Evolutionary conservation across 768 basidiomycete species (phyloP), one percentile per base, ranked within the genome.

Genomic region (Asterophora lycoperdoides): DNA sequence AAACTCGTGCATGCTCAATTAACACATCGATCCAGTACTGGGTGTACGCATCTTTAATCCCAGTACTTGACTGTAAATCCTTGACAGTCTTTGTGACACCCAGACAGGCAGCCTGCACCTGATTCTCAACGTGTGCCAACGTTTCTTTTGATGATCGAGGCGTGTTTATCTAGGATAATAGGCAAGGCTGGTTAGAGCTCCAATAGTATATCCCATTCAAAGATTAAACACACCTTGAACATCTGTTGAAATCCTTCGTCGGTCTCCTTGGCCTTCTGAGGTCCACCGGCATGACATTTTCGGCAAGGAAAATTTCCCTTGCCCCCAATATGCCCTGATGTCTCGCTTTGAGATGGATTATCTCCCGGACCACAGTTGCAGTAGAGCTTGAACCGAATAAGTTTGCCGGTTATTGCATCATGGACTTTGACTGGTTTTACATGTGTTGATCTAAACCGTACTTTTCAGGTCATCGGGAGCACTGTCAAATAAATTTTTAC

Each of bases 281-380:
- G 56, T 0, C 74, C 69, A 1, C 76, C 70, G 14, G 64, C 61
- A 34, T 60, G 1, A 37, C 74, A 77, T 55, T 69, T 72, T 1
- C 66, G 56, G 44, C 76, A 79, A 5, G 60, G 64, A 9, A 60
- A 52, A 36, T 76, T 78, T 9, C 72, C 71, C 1, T 64, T 60
- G 0, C 61, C 56, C 0, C 75, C 72, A 30, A 70, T 72, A 26
- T 78, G 76, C 0, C 64, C 63, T 4, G 60, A 65, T 2, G 56
- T 51, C 50, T 73, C 68, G 41, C 68, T 66, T 51, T 72, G 70
- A 33, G 68, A 57, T 0, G 71, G 74, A 51, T 74, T 75, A 46
- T 75, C 70, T 0, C 65, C 70, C 0, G 66, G 67, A 0, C 53
- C 49, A 35, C 65, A 69, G 17, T 68, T 57, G 0, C 46, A 55